These are phyloP conservation scores for Trichoderma semiorbis DNA, from an alignment of 2,329 filamentous ascomycete genomes.

Conservation along the genomic window DNA sequence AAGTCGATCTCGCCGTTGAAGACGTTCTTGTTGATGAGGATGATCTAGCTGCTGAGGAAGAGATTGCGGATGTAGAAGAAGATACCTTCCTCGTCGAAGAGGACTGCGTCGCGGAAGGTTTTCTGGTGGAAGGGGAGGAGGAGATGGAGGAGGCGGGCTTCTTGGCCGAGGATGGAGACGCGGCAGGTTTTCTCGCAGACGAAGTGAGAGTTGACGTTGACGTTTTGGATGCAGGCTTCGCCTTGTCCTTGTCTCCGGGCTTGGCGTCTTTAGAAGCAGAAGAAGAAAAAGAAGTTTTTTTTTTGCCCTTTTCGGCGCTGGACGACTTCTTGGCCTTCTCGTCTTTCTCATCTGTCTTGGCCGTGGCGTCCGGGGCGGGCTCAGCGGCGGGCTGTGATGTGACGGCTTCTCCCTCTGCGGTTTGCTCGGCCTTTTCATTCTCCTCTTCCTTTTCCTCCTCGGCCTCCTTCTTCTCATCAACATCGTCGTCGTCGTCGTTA, in stretches of 20 bases:
- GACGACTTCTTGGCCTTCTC: constrained; percentile 8
- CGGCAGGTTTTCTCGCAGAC: constrained; percentile 1
- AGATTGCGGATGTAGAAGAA: background rate
- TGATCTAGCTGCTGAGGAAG: background rate
- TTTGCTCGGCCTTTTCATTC: constrained; percentile 18
- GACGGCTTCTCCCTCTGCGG: background rate
- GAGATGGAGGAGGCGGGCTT: background rate
- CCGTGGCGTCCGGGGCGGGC: background rate
- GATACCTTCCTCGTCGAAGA: constrained; percentile 1
- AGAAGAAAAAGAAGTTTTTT: constrained; percentile 16
- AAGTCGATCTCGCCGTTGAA: background rate
- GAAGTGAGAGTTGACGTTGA: background rate
- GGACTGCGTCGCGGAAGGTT: background rate
- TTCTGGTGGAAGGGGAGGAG: background rate
- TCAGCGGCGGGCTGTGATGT: constrained; percentile 8
- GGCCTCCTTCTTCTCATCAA: constrained; percentile 18
- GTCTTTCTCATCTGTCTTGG: constrained; percentile 3
- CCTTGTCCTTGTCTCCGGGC: constrained; percentile 22
- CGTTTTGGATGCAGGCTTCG: constrained; percentile 7
- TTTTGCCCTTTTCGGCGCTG: constrained; percentile 13
- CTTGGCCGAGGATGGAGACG: constrained; percentile 5
- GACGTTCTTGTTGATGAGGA: background rate
- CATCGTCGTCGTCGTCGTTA: constrained; percentile 27
- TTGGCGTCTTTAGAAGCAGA: constrained; percentile 16
- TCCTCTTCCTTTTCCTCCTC: constrained; percentile 24